Conservation (phyloP, 768 basidiomycete genomes). For the Kwoniella bestiolae region DNA sequence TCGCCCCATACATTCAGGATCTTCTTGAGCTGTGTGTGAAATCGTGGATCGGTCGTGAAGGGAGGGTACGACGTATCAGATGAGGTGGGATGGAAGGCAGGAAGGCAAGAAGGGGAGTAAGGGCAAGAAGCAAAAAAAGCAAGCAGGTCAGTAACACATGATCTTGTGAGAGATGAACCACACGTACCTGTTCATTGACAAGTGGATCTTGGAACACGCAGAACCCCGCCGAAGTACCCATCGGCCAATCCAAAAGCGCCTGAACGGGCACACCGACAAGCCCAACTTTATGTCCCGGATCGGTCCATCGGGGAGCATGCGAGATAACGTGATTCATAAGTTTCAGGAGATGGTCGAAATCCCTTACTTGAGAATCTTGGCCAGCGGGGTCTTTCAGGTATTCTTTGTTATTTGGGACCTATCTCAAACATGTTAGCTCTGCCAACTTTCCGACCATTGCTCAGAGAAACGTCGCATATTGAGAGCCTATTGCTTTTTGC, state of each 20-base stretch:
- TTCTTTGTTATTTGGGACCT: slow-evolving; percentile 50
- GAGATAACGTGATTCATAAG: slow-evolving; percentile 61
- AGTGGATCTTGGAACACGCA: slow-evolving; percentile 59
- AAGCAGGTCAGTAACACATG: not conserved
- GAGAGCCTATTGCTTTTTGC: no score
- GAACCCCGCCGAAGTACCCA: slow-evolving; percentile 59
- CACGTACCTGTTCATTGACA: slow-evolving; percentile 60
- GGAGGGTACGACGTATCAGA: no score
- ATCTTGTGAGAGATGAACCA: no score
- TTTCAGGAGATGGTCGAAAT: slow-evolving; percentile 60
- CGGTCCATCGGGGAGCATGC: slow-evolving; percentile 60
- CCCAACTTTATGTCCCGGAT: slow-evolving; percentile 55
- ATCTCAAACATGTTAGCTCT: no score
- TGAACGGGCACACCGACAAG: slow-evolving; percentile 63
- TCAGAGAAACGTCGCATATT: no score
- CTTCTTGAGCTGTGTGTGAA: slow-evolving; percentile 58
- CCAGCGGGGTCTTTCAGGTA: slow-evolving; percentile 53
- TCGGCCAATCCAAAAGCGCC: slow-evolving; percentile 61
- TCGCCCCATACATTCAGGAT: slow-evolving; percentile 63
- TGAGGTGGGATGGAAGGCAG: not conserved
- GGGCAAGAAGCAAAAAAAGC: no score
- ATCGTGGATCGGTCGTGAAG: not conserved
- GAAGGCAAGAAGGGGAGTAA: not conserved
- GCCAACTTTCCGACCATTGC: no score
- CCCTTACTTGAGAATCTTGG: slow-evolving; percentile 55